Conservation (phyloP, 768 basidiomycete species). For the Megacollybia marginata region DNA sequence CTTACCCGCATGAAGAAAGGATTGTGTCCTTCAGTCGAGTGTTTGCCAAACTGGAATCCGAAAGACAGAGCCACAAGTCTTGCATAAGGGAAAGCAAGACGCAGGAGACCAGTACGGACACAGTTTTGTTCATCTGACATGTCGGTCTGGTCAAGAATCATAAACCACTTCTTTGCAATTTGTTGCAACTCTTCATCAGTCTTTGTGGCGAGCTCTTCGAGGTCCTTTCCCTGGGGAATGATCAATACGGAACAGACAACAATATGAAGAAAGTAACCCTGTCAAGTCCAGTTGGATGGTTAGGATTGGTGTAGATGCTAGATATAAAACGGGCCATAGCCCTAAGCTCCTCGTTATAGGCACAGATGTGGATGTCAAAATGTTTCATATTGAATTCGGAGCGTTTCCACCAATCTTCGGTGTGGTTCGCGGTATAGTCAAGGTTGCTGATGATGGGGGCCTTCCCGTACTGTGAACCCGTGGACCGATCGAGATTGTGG, state of each 20-base stretch:
- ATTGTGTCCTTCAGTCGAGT: conserved; percentile 45
- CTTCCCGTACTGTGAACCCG: conserved; percentile 85
- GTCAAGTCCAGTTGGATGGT: conserved; percentile 69
- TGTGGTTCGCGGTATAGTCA: conserved; percentile 71
- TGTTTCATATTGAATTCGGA: conserved; percentile 61
- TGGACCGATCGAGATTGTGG: conserved; percentile 86
- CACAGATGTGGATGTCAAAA: conserved; percentile 77
- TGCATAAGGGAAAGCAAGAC: conserved; percentile 58
- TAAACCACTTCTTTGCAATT: conserved; percentile 50
- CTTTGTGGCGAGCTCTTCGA: conserved; percentile 55
- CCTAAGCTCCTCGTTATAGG: conserved; percentile 69
- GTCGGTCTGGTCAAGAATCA: conserved; percentile 41
- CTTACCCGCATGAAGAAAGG: conserved; percentile 60
- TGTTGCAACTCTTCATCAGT: conserved; percentile 63
- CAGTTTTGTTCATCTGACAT: conserved; percentile 44
- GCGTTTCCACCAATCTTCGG: conserved; percentile 61
- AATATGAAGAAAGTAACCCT: conserved; percentile 37
- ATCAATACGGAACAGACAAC: neutral
- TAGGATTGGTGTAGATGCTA: conserved; percentile 66
- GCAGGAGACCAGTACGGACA: conserved; percentile 57
- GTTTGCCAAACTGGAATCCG: conserved; percentile 71
- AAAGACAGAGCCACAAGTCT: conserved; percentile 66
- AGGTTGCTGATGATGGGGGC: conserved; percentile 68
- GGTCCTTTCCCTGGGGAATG: conserved; percentile 46
- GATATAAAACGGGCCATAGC: conserved; percentile 52